Evolutionary conservation across 257 asterid species (phyloP), one percentile per base, ranked within the genome.

Genomic region (Rhazya stricta): DNA sequence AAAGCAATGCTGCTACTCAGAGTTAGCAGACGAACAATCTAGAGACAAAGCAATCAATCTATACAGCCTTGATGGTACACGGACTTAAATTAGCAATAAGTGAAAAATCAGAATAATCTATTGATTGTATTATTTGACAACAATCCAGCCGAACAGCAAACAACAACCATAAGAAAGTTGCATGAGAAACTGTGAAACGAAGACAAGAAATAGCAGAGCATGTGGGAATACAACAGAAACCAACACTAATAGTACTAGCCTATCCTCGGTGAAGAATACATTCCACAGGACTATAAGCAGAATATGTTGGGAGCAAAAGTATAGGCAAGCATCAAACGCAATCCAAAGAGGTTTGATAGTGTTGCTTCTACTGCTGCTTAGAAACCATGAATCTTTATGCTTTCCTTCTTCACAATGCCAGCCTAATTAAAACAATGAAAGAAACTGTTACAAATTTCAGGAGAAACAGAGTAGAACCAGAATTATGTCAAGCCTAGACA

Each of bases 351-450:
- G 7, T 21, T 37, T 63, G 11, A 36, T 34, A 15, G 57, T 57
- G 25, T 41, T 79, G 75, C 76, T 50, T 71, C 67, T 21, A 67
- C 58, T 50, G 78, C 74, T 67, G 25, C n/a, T 82, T 79, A 91
- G 79, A 91, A 91, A 81, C 97, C 95, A 83, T 91, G 97, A 51
- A 91, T 85, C 87, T 91, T 91, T 84, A 91, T 91, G 79, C 76
- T 83, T 12, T 91, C 97, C 88, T 91, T 91, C 90, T 89, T 91
- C 87, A 89, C 95, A 73, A 89, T 85, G 73, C 92, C 92, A 50
- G 96, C 92, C 94, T 90, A 81, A 74, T 65, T 23, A 53, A 54
- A 57, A 77, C 21, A 45, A 69, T 25, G 21, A 18, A 25, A 18
- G 10, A 57, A n/a, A 58, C 36, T 11, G 2, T 19, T 1, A 18